These are phyloP conservation scores for Hymenoscyphus infarciens DNA, from an alignment of 2,329 filamentous ascomycete species.

Conservation along the genomic window DNA sequence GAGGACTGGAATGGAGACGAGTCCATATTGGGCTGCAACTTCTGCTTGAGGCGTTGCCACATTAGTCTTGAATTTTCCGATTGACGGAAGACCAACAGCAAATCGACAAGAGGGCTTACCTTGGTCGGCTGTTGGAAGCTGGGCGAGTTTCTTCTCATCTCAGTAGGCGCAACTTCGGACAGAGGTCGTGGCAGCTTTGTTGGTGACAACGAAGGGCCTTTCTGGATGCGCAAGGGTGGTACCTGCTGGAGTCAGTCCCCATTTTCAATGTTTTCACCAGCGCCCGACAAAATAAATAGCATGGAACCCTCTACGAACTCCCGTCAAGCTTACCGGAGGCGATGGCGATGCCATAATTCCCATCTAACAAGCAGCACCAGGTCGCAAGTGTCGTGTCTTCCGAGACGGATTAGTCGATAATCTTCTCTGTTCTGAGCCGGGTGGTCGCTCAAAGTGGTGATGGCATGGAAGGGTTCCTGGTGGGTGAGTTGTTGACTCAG, in stretches of 20 bases:
- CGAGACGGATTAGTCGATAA: background rate
- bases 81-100: background rate
- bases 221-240: conserved; percentile 76
- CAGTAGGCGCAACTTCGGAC: conserved; percentile 82
- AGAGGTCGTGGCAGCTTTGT: conserved; percentile 71
- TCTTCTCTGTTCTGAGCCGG: background rate
- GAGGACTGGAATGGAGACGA: conserved; percentile 85
- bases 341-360: conserved; percentile 28
- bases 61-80: conserved; percentile 32
- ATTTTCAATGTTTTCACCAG: background rate
- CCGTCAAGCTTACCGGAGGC: conserved; percentile 24
- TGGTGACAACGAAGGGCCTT: conserved; percentile 58
- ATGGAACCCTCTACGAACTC: background rate
- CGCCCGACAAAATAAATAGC: conserved; percentile 13
- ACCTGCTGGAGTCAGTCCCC: conserved; percentile 46
- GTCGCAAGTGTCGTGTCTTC: background rate
- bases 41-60: conserved; percentile 42
- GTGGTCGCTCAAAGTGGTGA: conserved; percentile 16
- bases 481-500: conserved; percentile 14
- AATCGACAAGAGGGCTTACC: conserved; percentile 46
- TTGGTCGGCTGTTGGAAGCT: conserved; percentile 76
- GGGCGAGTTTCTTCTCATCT: conserved; percentile 85
- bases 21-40: conserved; percentile 66
- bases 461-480: conserved; percentile 19
- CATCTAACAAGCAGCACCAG: background rate